phyloP scores from a whole-genome alignment of 345 rosid species.

The Hypericum perforatum region DNA sequence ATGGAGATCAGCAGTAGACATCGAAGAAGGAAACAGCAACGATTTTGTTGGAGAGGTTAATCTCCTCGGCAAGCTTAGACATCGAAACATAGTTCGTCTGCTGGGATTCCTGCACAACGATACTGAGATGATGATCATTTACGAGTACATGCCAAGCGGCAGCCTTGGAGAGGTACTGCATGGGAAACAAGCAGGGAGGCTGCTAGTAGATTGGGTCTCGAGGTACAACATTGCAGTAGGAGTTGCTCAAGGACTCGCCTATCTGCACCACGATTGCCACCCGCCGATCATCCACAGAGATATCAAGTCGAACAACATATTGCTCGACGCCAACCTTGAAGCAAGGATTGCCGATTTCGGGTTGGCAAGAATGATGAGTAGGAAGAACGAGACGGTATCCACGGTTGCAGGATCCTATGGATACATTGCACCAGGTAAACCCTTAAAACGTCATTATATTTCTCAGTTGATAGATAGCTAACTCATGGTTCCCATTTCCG shows the following conservation, averaged over 20 bases:
- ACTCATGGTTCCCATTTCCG: background rate
- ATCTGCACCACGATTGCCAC: constrained; percentile 90
- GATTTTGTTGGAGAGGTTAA: constrained; percentile 79
- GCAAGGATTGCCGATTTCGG: constrained; percentile 93
- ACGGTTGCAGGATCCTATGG: constrained; percentile 98
- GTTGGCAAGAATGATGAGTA: constrained; percentile 77
- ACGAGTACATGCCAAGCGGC: constrained; percentile 82
- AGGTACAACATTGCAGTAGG: constrained; percentile 78
- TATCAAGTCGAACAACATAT: constrained; percentile 76
- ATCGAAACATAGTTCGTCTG: constrained; percentile 78
- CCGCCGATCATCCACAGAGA: constrained; percentile 83
- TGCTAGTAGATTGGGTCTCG: constrained; percentile 82
- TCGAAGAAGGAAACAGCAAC: constrained; percentile 46
- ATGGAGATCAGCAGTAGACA: constrained; percentile 60
- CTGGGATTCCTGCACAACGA: constrained; percentile 72
- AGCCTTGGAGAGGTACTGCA: constrained; percentile 80
- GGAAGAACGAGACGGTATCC: constrained; percentile 80
- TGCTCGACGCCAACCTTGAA: constrained; percentile 76
- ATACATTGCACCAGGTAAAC: constrained; percentile 83
- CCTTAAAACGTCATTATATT: background rate
- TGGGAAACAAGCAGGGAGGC: constrained; percentile 52
- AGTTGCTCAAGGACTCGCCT: constrained; percentile 84
- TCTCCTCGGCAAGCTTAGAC: constrained; percentile 75
- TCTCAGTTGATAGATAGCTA: no score
- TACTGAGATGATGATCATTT: constrained; percentile 58